A percentile compares a stretch with the other conserved stretches of the same genome.
Conservation (phyloP, 352 stramenopile genomes). For the Saprolegnia diclina region DNA sequence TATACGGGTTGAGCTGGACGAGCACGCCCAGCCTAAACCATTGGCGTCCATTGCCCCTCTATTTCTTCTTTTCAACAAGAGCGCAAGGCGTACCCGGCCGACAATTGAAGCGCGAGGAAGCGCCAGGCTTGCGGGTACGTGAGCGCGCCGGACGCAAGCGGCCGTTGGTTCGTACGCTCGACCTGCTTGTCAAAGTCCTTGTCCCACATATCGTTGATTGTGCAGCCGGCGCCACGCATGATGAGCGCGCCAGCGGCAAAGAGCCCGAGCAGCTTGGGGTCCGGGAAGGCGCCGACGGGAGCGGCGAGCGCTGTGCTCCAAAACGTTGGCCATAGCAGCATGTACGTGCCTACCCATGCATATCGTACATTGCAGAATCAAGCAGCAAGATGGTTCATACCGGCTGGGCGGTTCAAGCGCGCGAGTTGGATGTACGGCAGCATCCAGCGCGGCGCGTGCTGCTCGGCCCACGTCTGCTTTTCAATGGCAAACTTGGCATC, state of each 20-base stretch:
- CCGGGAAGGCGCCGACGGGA: slow-evolving; percentile 64
- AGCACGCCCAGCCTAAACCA: slow-evolving; percentile 78
- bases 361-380: not conserved
- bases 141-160: slow-evolving; percentile 89
- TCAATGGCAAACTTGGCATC: slow-evolving; percentile 55
- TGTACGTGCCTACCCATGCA: slow-evolving; percentile 74
- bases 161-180: slow-evolving; percentile 90
- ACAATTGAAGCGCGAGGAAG: slow-evolving; percentile 94
- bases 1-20: slow-evolving; percentile 93
- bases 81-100: slow-evolving; percentile 39
- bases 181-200: slow-evolving; percentile 95
- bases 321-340: slow-evolving; percentile 96
- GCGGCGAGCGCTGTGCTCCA: slow-evolving; percentile 96
- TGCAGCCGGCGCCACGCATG: slow-evolving; percentile 97
- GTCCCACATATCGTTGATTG: slow-evolving; percentile 99
- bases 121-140: slow-evolving; percentile 84
- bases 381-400: slow-evolving; percentile 28
- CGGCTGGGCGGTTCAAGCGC: slow-evolving; percentile 70
- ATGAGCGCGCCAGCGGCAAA: slow-evolving; percentile 91
- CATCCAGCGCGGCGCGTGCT: slow-evolving; percentile 65
- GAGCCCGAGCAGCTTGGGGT: slow-evolving; percentile 72
- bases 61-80: not conserved
- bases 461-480: slow-evolving; percentile 84
- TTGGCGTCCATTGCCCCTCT: not conserved
- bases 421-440: slow-evolving; percentile 84